A percentile compares a stretch with the other conserved stretches of the same genome.
Evolutionary conservation across 1,139 yeast species (phyloP).

Genomic region (Suhomyces maxii): DNA sequence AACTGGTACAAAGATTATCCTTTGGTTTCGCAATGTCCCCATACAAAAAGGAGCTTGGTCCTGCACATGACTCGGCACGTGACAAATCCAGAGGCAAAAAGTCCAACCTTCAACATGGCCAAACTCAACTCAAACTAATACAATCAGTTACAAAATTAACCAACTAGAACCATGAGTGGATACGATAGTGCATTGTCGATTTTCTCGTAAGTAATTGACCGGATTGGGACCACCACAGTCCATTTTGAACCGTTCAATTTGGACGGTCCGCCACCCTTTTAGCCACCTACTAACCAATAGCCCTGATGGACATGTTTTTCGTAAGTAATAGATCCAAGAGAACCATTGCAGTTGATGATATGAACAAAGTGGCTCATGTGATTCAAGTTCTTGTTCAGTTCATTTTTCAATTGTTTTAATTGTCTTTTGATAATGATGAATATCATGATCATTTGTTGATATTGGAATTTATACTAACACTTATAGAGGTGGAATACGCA

Average conservation of each 20-base stretch:
- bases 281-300: conserved; percentile 39
- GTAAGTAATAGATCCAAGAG: conserved; percentile 35
- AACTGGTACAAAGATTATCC: too few species aligned
- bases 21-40: too few species aligned
- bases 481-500: conserved; percentile 88
- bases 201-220: conserved; percentile 68
- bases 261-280: conserved; percentile 1
- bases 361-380: too few species aligned
- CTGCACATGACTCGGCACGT: neutral
- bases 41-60: too few species aligned
- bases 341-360: too few species aligned
- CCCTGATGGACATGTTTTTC: conserved; percentile 99
- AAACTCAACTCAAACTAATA: neutral
- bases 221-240: neutral
- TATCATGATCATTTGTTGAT: too few species aligned
- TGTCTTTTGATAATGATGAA: too few species aligned
- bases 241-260: neutral
- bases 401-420: too few species aligned
- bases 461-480: conserved; percentile 26
- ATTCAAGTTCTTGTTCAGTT: too few species aligned
- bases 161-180: conserved; percentile 72
- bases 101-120: neutral
- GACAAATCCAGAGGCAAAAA: neutral
- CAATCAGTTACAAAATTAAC: neutral
- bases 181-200: conserved; percentile 99